phyloP scores from a whole-genome alignment of 140 eudicot species.

The Artemisia princeps region DNA sequence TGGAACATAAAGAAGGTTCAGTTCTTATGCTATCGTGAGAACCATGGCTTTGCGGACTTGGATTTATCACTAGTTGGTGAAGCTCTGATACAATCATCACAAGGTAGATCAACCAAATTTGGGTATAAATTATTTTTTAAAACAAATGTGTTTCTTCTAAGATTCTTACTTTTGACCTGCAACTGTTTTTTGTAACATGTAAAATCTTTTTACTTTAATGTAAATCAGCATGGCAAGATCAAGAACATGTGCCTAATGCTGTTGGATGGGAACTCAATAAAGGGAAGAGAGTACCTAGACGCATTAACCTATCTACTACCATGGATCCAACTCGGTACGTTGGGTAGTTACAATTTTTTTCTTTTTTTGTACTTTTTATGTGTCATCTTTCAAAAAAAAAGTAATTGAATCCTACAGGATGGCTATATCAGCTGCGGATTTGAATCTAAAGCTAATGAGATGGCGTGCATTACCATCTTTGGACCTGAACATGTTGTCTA shows the following conservation, averaged over 20 bases:
- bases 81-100: conserved; percentile 54
- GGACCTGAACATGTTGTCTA: conserved; percentile 49
- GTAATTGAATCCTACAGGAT: conserved; percentile 40
- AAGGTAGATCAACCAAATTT: conserved; percentile 51
- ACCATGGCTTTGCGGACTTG: conserved; percentile 80
- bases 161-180: conserved; percentile 4
- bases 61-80: conserved; percentile 71
- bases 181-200: background rate
- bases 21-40: conserved; percentile 82
- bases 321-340: conserved; percentile 83
- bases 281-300: conserved; percentile 42
- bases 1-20: conserved; percentile 54
- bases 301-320: conserved; percentile 70
- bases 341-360: conserved; percentile 1
- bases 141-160: background rate
- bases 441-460: conserved; percentile 81
- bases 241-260: conserved; percentile 47
- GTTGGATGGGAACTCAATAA: conserved; percentile 73
- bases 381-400: background rate
- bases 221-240: conserved; percentile 40
- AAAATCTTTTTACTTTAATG: background rate
- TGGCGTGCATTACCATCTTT: conserved; percentile 94
- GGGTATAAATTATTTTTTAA: conserved; percentile 22
- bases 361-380: background rate
- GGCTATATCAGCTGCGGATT: conserved; percentile 88